phyloP scores from a whole-genome alignment of 2,329 filamentous ascomycete genomes.

The Zelopaecilomyces penicillatus region DNA sequence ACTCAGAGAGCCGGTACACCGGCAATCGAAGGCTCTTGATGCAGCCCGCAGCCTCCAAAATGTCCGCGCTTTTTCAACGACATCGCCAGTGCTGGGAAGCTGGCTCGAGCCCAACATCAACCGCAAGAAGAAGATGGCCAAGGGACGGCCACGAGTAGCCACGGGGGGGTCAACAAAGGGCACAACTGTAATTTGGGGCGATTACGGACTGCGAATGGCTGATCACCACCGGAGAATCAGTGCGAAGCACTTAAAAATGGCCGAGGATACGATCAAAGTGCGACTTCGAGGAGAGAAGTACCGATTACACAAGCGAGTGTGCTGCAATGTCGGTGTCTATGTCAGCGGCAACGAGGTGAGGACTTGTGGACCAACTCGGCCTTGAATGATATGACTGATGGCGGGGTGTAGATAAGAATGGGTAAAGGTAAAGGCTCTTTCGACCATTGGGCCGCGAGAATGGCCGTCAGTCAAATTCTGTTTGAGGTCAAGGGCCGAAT shows the following conservation, averaged over 20 bases:
- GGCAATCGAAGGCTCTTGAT: constrained; percentile 20
- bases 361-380: constrained; percentile 1
- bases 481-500: constrained; percentile 88
- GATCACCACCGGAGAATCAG: constrained; percentile 91
- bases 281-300: constrained; percentile 87
- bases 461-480: constrained; percentile 82
- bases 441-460: constrained; percentile 88
- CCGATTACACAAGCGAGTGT: constrained; percentile 81
- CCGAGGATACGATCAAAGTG: constrained; percentile 86
- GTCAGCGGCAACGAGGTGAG: constrained; percentile 83
- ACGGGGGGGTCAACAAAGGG: constrained; percentile 88
- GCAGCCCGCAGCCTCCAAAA: constrained; percentile 32
- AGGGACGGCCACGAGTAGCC: constrained; percentile 77
- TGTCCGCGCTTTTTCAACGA: constrained; percentile 65
- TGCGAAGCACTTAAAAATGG: constrained; percentile 77
- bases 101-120: constrained; percentile 76
- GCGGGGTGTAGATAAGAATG: constrained; percentile 66
- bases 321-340: constrained; percentile 91
- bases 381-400: not conserved
- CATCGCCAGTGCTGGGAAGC: constrained; percentile 48
- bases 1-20: constrained; percentile 23
- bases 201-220: constrained; percentile 87
- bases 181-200: constrained; percentile 92
- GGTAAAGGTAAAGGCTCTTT: constrained; percentile 98
- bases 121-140: constrained; percentile 81